These are phyloP conservation scores for Cytospora schulzeri DNA, from an alignment of 2,329 filamentous ascomycete species.

Conservation along the genomic window DNA sequence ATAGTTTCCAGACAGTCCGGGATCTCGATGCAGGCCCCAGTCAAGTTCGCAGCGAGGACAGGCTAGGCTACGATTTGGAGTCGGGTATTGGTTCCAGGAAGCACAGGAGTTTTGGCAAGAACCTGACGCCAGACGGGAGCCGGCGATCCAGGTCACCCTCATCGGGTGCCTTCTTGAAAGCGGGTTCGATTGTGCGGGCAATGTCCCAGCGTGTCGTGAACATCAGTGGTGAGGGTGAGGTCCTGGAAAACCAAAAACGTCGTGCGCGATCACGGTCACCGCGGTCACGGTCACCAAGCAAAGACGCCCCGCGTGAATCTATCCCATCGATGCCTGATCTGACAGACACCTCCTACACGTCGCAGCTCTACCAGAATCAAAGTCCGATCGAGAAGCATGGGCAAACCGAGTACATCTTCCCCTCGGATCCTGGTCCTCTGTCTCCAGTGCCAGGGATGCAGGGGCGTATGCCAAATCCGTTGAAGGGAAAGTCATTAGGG, in stretches of 20 bases:
- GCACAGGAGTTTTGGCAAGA: constrained; percentile 59
- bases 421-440: constrained; percentile 36
- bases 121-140: constrained; percentile 51
- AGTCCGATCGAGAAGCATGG: constrained; percentile 50
- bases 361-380: constrained; percentile 44
- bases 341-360: constrained; percentile 54
- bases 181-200: constrained; percentile 74
- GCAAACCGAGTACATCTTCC: constrained; percentile 37
- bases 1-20: constrained; percentile 61
- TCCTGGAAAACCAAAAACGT: constrained; percentile 71
- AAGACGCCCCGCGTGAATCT: constrained; percentile 53
- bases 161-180: constrained; percentile 65
- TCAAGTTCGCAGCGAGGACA: constrained; percentile 52
- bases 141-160: constrained; percentile 65
- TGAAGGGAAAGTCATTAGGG: constrained; percentile 83
- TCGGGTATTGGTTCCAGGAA: constrained; percentile 53
- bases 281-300: constrained; percentile 59
- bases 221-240: constrained; percentile 87
- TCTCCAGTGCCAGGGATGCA: constrained; percentile 33
- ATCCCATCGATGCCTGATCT: constrained; percentile 47
- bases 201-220: constrained; percentile 99
- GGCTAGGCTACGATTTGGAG: constrained; percentile 61
- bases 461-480: constrained; percentile 65
- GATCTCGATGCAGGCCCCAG: constrained; percentile 59
- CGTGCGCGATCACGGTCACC: constrained; percentile 59